Evolutionary conservation across 1,284 basidiomycete species (phyloP), one percentile per base, ranked within the genome.

Genomic region (Moesziomyces globuligerus): DNA sequence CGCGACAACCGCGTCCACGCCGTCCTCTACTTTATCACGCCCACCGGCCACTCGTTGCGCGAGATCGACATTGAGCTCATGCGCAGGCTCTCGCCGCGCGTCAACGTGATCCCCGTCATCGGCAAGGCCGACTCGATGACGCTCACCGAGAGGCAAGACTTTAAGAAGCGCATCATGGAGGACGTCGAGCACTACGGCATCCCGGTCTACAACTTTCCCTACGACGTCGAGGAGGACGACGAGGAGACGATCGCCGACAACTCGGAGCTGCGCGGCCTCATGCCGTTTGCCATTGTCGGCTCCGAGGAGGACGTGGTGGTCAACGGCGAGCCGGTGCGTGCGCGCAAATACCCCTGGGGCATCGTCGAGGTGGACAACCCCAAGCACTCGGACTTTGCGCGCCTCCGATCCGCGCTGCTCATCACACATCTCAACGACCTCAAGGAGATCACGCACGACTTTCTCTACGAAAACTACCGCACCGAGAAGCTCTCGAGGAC

Each of bases 191-290:
- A 98, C 86, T 98, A 98, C 83, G 90, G 91, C 73, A 98, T 99
- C 76, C 95, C 96, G 7, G 91, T 98, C 42, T 99, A 98, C 87
- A 98, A 98, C 86, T 98, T 98, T 88, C 96, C 96, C 0, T 98
- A 96, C 83, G 96, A 98, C 77, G 90, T 94, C 21, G 96, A 98
- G 84, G 96, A 98, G 85, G 84, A 99, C 80, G 96, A 99, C 82
- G 94, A 98, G 82, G 96, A 98, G 80, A 98, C 95, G 4, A 94
- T 99, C 70, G 90, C 92, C 78, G 96, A 98, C 85, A 99, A 98
- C 86, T 81, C 79, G 11, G 80, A 82, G 55, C 74, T 83, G n/a
- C 78, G 81, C 40, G 66, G 66, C 26, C 55, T 81, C 43, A 77
- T 81, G 73, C 96, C 96, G 0, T 99, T 99, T 83, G 93, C 96